Conservation (phyloP, 73 alveolate species). For the Strombidium stylifer region DNA sequence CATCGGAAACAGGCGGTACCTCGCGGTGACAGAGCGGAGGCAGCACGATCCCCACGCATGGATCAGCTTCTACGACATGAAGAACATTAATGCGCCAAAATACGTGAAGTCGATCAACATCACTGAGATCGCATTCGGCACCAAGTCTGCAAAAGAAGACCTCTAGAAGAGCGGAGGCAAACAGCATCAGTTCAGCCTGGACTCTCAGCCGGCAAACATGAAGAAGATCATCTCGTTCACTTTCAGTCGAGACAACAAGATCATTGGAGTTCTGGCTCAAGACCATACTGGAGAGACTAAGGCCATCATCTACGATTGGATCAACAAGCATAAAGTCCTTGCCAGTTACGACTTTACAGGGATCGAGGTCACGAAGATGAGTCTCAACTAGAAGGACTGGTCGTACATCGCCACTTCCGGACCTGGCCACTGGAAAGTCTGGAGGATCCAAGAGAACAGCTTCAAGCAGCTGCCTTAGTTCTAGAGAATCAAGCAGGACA, state of each 20-base stretch:
- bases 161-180: not conserved
- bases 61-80: constrained; percentile 61
- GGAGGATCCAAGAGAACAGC: constrained; percentile 84
- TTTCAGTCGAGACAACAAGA: not conserved
- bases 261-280: not conserved
- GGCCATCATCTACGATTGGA: not conserved
- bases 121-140: constrained; percentile 15
- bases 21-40: constrained; percentile 61
- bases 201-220: not conserved
- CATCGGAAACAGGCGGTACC: constrained; percentile 40
- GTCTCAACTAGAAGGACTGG: constrained; percentile 81
- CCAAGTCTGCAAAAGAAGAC: not conserved
- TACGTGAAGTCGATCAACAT: constrained; percentile 48
- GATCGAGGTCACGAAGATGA: constrained; percentile 67
- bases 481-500: constrained; percentile 59
- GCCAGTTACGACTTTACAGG: not conserved
- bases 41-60: constrained; percentile 47
- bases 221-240: not conserved
- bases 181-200: not conserved
- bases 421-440: constrained; percentile 65
- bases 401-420: constrained; percentile 86
- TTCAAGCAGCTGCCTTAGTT: constrained; percentile 80
- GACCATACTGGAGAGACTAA: not conserved
- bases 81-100: constrained; percentile 16
- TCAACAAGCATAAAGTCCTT: constrained; percentile 4